phyloP scores from a whole-genome alignment of 352 stramenopile species.

The Halophytophthora polymorphica region DNA sequence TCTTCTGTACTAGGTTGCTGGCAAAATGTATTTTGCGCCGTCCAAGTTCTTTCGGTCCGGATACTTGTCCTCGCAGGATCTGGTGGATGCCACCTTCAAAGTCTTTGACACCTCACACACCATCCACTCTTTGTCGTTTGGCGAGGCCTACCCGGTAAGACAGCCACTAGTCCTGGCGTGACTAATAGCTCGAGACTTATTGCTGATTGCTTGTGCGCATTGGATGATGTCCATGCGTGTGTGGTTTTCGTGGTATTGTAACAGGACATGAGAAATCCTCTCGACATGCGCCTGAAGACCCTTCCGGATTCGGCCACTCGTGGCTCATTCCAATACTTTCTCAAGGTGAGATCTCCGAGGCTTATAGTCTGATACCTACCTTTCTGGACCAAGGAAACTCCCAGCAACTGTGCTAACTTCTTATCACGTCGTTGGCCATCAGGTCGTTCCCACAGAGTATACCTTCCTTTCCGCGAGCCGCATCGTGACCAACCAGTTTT shows the following conservation, averaged over 20 bases:
- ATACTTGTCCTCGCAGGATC: conserved; percentile 62
- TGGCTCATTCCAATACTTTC: conserved; percentile 82
- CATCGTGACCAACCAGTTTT: conserved; percentile 97
- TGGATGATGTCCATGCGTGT: neutral
- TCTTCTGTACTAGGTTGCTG: conserved; percentile 48
- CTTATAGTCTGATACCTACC: neutral
- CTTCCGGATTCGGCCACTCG: conserved; percentile 40
- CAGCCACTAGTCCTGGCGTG: neutral
- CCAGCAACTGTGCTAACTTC: neutral
- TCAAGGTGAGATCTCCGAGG: conserved; percentile 55
- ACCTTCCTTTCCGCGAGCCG: conserved; percentile 81
- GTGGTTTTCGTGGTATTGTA: neutral
- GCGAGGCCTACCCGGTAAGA: conserved; percentile 65
- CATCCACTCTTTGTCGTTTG: conserved; percentile 67
- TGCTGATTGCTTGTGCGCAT: neutral
- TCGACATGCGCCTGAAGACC: conserved; percentile 64
- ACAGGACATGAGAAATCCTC: conserved; percentile 83
- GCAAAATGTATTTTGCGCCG: conserved; percentile 78
- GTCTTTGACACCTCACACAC: conserved; percentile 75
- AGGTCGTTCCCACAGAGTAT: conserved; percentile 97
- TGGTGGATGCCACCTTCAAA: conserved; percentile 67
- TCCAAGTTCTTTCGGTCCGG: conserved; percentile 82
- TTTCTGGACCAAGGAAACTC: neutral
- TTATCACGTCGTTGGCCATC: neutral
- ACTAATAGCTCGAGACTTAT: neutral